Evolutionary conservation across 2,329 filamentous ascomycete species (phyloP), one percentile per base, ranked within the genome.

Genomic region (Alternaria ventricosa): DNA sequence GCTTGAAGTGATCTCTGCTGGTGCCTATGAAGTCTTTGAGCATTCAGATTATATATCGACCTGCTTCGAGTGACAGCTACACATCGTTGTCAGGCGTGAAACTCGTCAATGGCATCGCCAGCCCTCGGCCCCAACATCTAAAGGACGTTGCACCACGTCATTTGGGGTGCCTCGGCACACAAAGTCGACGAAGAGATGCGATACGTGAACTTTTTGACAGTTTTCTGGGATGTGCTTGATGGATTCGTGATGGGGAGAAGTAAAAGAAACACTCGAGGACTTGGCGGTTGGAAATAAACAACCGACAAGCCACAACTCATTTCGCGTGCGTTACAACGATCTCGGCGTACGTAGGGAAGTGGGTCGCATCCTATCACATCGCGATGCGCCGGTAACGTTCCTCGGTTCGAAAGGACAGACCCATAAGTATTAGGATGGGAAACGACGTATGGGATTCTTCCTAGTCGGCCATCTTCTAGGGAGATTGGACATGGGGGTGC

Each of bases 241-340:
- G 15, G 12, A 10, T 9, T n/a, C 8, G 20, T 2, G 30, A 8
- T 30, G 47, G 27, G 25, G 51, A 55, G 18, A 55, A 33, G 51
- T 30, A 50, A 58, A 58, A 33, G 45, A 58, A 50, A 47, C n/a
- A 41, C 57, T 50, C 4, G 45, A 51, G n/a, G 20, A n/a, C 43
- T 47, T 47, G 41, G 44, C 55, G 25, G 18, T 57, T 15, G 33
- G 20, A 15, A 43, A 55, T 55, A 9, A 55, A 43, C 3, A 41
- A 41, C 13, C 9, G 30, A 55, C 51, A 55, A 55, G 47, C 47
- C 47, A 51, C 47, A 51, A 51, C 47, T 51, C 47, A 28, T 51
- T 51, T 51, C 13, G 27, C 25, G 47, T 51, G 25, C 23, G 47
- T 27, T 51, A 51, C 47, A 28, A 51, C 23, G 47, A 51, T 27